A percentile compares a stretch with the other conserved stretches of the same genome.
Evolutionary conservation across 306 rosid genomes (phyloP).

Genomic region (Delonix regia): DNA sequence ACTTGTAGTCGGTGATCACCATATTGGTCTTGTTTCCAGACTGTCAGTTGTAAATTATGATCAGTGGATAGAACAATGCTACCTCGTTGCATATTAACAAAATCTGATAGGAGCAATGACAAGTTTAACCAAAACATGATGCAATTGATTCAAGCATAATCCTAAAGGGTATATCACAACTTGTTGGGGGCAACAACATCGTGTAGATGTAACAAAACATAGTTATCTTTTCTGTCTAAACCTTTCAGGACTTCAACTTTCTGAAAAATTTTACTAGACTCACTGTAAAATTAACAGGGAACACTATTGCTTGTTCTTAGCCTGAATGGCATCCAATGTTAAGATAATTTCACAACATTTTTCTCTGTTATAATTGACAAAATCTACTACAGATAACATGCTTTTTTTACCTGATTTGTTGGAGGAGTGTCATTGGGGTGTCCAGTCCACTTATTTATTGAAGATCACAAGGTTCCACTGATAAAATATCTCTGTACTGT

Average conservation of each 20-base stretch:
- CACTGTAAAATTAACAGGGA: background rate
- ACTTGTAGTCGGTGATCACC: background rate
- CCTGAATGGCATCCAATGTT: background rate
- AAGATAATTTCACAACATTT: background rate
- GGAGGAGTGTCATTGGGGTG: slow-evolving; percentile 12
- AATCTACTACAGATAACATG: background rate
- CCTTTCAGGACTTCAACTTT: background rate
- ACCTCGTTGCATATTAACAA: background rate
- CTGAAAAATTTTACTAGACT: slow-evolving; percentile 5
- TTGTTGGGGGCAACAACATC: background rate
- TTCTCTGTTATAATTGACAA: background rate
- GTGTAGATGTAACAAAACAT: background rate
- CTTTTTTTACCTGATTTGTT: slow-evolving; percentile 10
- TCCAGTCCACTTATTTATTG: background rate
- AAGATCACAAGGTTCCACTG: background rate
- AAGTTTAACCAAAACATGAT: slow-evolving; percentile 6
- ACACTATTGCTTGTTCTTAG: background rate
- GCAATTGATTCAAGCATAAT: background rate
- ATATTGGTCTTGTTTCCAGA: slow-evolving; percentile 1
- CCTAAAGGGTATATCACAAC: background rate
- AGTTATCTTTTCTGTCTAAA: background rate
- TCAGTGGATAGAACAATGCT: slow-evolving; percentile 4
- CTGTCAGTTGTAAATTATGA: background rate
- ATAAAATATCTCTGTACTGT: background rate
- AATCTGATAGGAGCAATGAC: slow-evolving; percentile 15